Percentiles rank a stretch among this genome's conserved stretches.
Evolutionary conservation across 2,329 filamentous ascomycete genomes (phyloP).

Genomic region (Apiospora pterosperma): DNA sequence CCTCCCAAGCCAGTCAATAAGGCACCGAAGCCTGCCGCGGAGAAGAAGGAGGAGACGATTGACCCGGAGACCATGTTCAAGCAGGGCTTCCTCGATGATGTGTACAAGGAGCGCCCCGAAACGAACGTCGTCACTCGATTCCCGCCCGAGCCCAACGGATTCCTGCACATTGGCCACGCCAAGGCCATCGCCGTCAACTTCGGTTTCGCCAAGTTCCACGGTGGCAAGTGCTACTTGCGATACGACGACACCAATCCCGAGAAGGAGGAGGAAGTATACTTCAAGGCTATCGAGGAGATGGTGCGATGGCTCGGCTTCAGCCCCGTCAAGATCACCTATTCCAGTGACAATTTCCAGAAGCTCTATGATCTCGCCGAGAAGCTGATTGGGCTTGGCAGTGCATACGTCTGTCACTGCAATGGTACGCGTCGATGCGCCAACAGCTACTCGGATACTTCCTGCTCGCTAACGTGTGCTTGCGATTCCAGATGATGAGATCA

Average conservation of each 20-base stretch:
- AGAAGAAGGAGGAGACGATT: conserved; percentile 41
- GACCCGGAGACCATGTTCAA: conserved; percentile 73
- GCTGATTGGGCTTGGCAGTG: conserved; percentile 66
- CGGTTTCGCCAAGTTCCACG: conserved; percentile 83
- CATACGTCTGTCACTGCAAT: conserved; percentile 86
- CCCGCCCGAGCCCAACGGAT: conserved; percentile 88
- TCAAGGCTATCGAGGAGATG: conserved; percentile 84
- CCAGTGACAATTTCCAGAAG: conserved; percentile 84
- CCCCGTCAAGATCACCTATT: conserved; percentile 77
- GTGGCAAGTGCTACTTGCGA: conserved; percentile 71
- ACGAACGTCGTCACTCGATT: conserved; percentile 68
- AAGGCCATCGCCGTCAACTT: conserved; percentile 98
- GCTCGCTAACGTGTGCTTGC: neutral
- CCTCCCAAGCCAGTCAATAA: conserved; percentile 22
- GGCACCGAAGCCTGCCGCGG: conserved; percentile 20
- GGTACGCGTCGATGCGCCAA: conserved; percentile 30
- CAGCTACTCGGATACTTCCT: no score
- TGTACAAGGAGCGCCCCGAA: conserved; percentile 65
- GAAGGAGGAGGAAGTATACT: conserved; percentile 87
- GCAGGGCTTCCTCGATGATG: conserved; percentile 69
- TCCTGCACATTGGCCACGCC: conserved; percentile 87
- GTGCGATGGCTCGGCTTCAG: conserved; percentile 82
- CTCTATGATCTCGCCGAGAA: conserved; percentile 88
- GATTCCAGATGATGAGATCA: conserved; percentile 67
- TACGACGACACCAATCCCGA: conserved; percentile 97